These are phyloP conservation scores for Sicyos baderoa DNA, from an alignment of 306 rosid genomes.

Conservation along the genomic window DNA sequence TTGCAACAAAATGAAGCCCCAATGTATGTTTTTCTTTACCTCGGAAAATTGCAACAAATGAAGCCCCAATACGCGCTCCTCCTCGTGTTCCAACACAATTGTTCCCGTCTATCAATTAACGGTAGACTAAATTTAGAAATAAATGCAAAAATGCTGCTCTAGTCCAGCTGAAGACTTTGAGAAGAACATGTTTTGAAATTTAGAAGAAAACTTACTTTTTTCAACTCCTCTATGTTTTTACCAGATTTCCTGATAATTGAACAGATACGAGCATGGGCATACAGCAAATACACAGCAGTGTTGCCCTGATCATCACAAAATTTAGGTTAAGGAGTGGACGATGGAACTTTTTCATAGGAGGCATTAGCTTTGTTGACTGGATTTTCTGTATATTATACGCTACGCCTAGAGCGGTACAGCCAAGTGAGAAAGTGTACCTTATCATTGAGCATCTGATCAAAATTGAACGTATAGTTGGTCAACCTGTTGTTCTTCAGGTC, in stretches of 20 bases:
- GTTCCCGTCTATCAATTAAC: conserved; percentile 42
- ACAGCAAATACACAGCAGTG: conserved; percentile 87
- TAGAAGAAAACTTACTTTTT: conserved; percentile 33
- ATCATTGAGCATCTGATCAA: conserved; percentile 88
- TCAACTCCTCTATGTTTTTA: conserved; percentile 65
- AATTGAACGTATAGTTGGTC: conserved; percentile 84
- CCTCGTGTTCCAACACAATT: conserved; percentile 60
- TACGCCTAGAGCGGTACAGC: conserved; percentile 2
- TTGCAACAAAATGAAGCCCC: no score
- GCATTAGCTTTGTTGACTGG: background rate
- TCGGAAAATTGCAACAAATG: conserved; percentile 84
- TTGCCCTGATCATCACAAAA: conserved; percentile 60
- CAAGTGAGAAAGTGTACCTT: conserved; percentile 45
- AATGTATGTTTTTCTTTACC: conserved; percentile 35
- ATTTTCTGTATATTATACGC: background rate
- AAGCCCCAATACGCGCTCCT: conserved; percentile 76
- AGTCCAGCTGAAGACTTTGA: background rate
- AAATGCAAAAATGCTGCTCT: background rate
- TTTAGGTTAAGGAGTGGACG: background rate
- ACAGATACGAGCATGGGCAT: conserved; percentile 94
- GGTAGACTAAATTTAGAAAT: conserved; percentile 1
- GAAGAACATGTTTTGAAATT: background rate
- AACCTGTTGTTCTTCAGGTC: conserved; percentile 85
- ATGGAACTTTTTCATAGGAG: background rate
- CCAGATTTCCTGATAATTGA: conserved; percentile 92